These are phyloP conservation scores for Bauhinia variegata DNA, from an alignment of 306 rosid species.

Conservation along the genomic window DNA sequence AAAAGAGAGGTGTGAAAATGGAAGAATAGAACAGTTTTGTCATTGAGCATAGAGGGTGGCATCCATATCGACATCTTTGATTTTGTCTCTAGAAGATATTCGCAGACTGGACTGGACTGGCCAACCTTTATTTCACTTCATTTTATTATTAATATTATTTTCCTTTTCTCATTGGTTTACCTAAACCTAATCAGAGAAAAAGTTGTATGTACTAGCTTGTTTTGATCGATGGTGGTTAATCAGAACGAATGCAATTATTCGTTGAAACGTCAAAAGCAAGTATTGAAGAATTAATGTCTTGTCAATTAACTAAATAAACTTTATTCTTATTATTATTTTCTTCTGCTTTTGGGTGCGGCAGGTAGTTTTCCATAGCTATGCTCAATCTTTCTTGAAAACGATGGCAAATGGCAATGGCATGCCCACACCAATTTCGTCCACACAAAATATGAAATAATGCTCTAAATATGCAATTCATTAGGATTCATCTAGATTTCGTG, in stretches of 20 bases:
- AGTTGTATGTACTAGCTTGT: no score
- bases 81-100: background rate
- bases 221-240: background rate
- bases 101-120: background rate
- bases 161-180: background rate
- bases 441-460: no score
- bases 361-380: constrained; percentile 12
- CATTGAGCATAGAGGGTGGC: background rate
- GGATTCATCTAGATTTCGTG: no score
- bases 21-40: constrained; percentile 5
- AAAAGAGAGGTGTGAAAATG: no score
- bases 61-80: background rate
- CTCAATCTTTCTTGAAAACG: background rate
- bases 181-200: background rate
- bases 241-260: background rate
- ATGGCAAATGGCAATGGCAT: background rate
- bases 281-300: no score
- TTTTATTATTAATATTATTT: no score
- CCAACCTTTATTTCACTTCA: background rate
- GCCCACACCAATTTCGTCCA: no score
- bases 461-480: no score
- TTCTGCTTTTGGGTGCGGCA: no score
- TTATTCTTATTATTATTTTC: no score
- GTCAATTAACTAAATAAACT: no score
- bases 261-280: background rate